Evolutionary conservation across 2,329 filamentous ascomycete species (phyloP).

Genomic region (Exophiala sp.): DNA sequence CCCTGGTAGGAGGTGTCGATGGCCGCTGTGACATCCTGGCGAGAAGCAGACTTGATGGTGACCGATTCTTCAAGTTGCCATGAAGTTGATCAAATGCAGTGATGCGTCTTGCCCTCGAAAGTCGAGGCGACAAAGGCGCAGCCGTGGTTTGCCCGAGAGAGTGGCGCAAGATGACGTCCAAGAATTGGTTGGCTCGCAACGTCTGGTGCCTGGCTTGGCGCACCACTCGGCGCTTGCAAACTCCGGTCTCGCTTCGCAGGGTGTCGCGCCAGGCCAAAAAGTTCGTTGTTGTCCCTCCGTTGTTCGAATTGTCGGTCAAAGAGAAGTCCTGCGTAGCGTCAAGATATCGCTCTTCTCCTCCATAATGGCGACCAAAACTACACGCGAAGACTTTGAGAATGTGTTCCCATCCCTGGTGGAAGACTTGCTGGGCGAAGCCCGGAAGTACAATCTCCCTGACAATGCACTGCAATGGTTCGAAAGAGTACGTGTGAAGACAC

Average conservation of each 20-base stretch:
- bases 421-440: conserved; percentile 71
- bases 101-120: too few relatives aligned
- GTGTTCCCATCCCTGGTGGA: conserved; percentile 82
- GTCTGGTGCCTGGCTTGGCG: neutral
- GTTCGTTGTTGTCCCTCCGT: conserved; percentile 5
- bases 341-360: neutral
- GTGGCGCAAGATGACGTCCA: neutral
- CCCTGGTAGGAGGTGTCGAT: conserved; percentile 41
- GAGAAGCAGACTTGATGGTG: neutral
- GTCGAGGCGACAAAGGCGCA: too few relatives aligned
- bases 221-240: conserved; percentile 14
- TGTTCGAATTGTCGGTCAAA: conserved; percentile 13
- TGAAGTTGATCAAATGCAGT: too few relatives aligned
- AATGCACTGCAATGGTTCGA: conserved; percentile 82
- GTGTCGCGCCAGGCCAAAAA: conserved; percentile 3
- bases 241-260: neutral
- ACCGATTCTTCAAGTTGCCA: too few relatives aligned
- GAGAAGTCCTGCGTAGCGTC: neutral
- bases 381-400: conserved; percentile 70
- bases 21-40: conserved; percentile 35
- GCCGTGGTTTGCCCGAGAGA: neutral
- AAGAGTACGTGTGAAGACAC: conserved; percentile 49
- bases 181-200: neutral
- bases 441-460: conserved; percentile 74
- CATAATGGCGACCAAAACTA: conserved; percentile 64